A percentile compares a stretch with the other conserved stretches of the same genome.
phyloP scores from a whole-genome alignment of 352 stramenopile species.

The Pythium biforme region DNA sequence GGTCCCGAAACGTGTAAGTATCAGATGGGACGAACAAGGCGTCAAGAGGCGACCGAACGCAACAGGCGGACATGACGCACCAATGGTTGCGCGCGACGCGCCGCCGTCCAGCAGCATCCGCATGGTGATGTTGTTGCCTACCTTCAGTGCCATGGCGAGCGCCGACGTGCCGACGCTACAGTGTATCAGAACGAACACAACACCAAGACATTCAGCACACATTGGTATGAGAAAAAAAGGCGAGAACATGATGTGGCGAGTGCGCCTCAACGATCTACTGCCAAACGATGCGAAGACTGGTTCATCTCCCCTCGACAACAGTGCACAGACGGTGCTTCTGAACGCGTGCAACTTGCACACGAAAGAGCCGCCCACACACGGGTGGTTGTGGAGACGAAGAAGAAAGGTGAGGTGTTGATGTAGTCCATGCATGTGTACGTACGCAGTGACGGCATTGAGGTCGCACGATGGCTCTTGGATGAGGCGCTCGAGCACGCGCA shows the following conservation, averaged over 20 bases:
- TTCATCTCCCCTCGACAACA: too few species aligned
- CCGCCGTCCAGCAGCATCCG: constrained; percentile 45
- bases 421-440: constrained; percentile 7
- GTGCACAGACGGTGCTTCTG: not conserved
- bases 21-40: not conserved
- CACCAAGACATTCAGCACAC: not conserved
- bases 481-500: constrained; percentile 43
- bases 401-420: not conserved
- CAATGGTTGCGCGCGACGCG: constrained; percentile 52
- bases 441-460: constrained; percentile 64
- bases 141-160: constrained; percentile 50
- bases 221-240: not conserved
- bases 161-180: constrained; percentile 55
- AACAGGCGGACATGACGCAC: constrained; percentile 26
- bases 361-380: not conserved
- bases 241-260: not conserved
- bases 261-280: not conserved
- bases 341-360: not conserved
- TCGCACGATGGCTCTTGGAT: constrained; percentile 36
- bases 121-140: constrained; percentile 41
- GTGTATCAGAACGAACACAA: not conserved
- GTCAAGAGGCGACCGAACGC: not conserved
- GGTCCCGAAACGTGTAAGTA: too few species aligned
- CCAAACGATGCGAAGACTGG: not conserved
- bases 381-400: not conserved